Base-by-base conservation (phyloP, 495 filamentous ascomycete genomes). In the Trichoderma orchidacearum region DNA sequence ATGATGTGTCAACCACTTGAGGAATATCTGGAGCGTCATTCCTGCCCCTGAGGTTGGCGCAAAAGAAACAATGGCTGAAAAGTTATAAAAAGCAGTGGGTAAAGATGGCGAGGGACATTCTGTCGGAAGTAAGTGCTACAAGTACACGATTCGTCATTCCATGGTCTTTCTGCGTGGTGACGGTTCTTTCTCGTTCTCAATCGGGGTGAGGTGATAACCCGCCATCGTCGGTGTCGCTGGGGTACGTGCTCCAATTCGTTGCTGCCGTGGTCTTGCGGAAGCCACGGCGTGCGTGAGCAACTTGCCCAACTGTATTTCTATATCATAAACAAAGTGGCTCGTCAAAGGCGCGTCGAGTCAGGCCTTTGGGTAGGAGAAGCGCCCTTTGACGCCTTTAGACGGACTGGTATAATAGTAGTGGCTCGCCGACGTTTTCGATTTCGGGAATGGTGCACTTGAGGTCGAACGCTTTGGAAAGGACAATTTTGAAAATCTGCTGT, bases 401-500 rank as follows among this genome's bases (percentile, higher is more conserved):
- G 55, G 84, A 83, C 69, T 92, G 89, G 68, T 98, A 98, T 56
- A 98, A 81, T 28, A 98, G 75, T 34, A 98, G 75, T n/a, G 93
- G 93, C 70, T 98, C 93, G 65, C 93, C 93, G 51, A 95, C 83
- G 65, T 97, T 90, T 68, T 96, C 92, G 65, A 98, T 97, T 69
- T 98, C 93, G 9, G 93, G 93, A 65, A 98, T 97, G 3, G 93
- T 98, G 76, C 93, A 98, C 67, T 96, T 96, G 58, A 98, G 79
- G 67, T 98, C 93, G 66, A 98, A 98, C 0, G 93, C 94, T 72
- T 98, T 98, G 57, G 92, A 92, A 30, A 98, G 80, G 56, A 98
- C 93, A 63, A 98, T 98, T 69, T 98, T 98, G 80, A 98, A 98
- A 66, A 98, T 98, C 93, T 98, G 58, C 51, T 9, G 48, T 63